phyloP scores from a whole-genome alignment of 805 yeast species.

The Candida tammaniensis region DNA sequence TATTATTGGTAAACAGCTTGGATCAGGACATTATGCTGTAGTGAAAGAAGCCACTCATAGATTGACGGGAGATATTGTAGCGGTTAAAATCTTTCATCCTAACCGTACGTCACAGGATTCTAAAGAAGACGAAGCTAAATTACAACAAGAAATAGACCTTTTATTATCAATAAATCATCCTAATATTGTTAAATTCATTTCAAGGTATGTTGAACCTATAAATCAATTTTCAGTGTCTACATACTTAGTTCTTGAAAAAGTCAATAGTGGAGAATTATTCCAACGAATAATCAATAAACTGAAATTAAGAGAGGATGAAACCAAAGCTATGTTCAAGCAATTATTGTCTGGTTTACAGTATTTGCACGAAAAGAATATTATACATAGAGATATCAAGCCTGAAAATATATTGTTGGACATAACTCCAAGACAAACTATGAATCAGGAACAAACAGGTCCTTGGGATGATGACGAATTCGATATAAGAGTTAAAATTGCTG shows the following conservation, averaged over 20 bases:
- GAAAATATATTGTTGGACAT: slow-evolving; percentile 50
- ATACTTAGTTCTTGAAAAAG: slow-evolving; percentile 68
- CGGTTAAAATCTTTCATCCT: slow-evolving; percentile 73
- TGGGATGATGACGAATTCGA: slow-evolving; percentile 62
- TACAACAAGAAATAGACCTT: slow-evolving; percentile 67
- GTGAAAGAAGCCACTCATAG: slow-evolving; percentile 67
- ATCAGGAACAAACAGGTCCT: slow-evolving; percentile 43
- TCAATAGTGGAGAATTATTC: slow-evolving; percentile 73
- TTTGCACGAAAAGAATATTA: slow-evolving; percentile 38
- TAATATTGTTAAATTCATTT: slow-evolving; percentile 64
- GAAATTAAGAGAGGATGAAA: slow-evolving; percentile 57
- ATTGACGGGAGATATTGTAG: slow-evolving; percentile 57
- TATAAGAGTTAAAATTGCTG: slow-evolving; percentile 73
- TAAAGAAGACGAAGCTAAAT: slow-evolving; percentile 36
- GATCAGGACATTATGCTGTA: slow-evolving; percentile 80
- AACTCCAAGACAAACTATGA: slow-evolving; percentile 31
- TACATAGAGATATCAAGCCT: slow-evolving; percentile 46
- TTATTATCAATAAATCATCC: slow-evolving; percentile 65
- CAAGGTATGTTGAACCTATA: slow-evolving; percentile 52
- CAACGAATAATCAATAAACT: slow-evolving; percentile 68
- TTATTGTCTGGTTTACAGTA: slow-evolving; percentile 37
- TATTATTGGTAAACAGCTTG: slow-evolving; percentile 57
- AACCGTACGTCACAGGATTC: slow-evolving; percentile 25
- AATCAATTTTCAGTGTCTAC: slow-evolving; percentile 51
- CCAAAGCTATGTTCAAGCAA: slow-evolving; percentile 55